Conservation (phyloP, 352 stramenopile species). For the Phytopythium helicoides region DNA sequence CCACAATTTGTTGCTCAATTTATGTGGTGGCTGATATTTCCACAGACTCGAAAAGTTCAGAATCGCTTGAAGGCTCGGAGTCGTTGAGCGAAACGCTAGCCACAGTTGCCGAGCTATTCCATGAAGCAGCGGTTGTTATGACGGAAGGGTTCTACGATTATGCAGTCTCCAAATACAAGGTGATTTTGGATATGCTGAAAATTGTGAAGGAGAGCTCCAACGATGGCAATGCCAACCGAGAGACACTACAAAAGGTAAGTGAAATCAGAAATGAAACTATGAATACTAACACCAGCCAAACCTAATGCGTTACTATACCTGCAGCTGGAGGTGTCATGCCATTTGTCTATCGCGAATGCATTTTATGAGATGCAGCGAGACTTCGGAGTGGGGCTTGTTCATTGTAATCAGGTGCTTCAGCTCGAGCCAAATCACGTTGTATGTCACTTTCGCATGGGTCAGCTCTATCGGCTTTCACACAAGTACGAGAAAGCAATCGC, state of each 20-base stretch:
- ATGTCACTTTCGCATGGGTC: constrained; percentile 47
- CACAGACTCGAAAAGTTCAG: not conserved
- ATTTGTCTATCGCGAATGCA: constrained; percentile 62
- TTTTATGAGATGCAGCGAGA: constrained; percentile 67
- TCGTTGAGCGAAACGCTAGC: constrained; percentile 19
- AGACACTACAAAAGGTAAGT: constrained; percentile 20
- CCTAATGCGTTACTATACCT: too few relatives aligned
- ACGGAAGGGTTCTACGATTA: constrained; percentile 66
- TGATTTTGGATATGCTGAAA: constrained; percentile 34
- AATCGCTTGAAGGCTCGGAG: not conserved
- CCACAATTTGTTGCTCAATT: not conserved
- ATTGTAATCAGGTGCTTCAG: constrained; percentile 44
- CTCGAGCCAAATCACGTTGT: constrained; percentile 30
- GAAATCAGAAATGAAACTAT: not conserved
- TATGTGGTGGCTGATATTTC: not conserved
- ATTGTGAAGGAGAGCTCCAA: not conserved
- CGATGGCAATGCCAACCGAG: not conserved
- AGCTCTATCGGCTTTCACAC: constrained; percentile 45
- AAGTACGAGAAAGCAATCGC: constrained; percentile 48
- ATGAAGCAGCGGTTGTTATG: constrained; percentile 60
- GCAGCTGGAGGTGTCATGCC: constrained; percentile 46
- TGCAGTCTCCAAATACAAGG: constrained; percentile 51
- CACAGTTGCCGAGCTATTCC: constrained; percentile 31
- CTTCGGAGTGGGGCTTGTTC: constrained; percentile 22
- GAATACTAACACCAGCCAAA: too few relatives aligned